phyloP scores from a whole-genome alignment of 768 basidiomycete species.

The Rhodosporidiobolus sp. region DNA sequence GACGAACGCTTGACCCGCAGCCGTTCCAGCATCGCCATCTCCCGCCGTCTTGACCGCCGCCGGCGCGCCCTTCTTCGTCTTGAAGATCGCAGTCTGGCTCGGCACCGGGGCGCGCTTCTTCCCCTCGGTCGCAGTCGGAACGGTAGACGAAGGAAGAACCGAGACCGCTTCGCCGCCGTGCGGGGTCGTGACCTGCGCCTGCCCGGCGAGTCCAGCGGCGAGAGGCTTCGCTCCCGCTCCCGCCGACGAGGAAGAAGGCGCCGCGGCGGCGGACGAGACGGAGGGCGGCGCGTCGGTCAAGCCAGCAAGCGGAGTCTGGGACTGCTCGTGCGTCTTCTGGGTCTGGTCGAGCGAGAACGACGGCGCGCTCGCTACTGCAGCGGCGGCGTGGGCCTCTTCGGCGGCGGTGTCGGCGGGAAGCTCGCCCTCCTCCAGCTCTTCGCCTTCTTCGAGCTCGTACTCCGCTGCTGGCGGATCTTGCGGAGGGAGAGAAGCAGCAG shows the following conservation, averaged over 20 bases:
- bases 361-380: not conserved
- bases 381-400: too few relatives aligned
- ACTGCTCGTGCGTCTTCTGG: too few relatives aligned
- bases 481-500: not conserved
- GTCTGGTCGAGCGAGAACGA: not conserved
- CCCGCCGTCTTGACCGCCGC: too few relatives aligned
- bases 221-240: not conserved
- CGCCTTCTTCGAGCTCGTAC: not conserved
- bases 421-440: slow-evolving; percentile 29
- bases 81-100: slow-evolving; percentile 17
- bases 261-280: too few relatives aligned
- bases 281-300: not conserved
- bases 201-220: not conserved
- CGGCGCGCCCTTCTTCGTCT: not conserved
- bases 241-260: too few relatives aligned
- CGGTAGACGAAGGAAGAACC: not conserved
- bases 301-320: not conserved
- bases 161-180: not conserved
- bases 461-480: not conserved
- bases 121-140: too few relatives aligned
- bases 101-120: not conserved
- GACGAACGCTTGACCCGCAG: too few relatives aligned
- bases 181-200: not conserved
- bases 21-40: too few relatives aligned
- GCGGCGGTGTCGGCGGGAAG: not conserved